Base-by-base conservation (phyloP, 345 rosid species). In the Eucalyptus marginata region DNA sequence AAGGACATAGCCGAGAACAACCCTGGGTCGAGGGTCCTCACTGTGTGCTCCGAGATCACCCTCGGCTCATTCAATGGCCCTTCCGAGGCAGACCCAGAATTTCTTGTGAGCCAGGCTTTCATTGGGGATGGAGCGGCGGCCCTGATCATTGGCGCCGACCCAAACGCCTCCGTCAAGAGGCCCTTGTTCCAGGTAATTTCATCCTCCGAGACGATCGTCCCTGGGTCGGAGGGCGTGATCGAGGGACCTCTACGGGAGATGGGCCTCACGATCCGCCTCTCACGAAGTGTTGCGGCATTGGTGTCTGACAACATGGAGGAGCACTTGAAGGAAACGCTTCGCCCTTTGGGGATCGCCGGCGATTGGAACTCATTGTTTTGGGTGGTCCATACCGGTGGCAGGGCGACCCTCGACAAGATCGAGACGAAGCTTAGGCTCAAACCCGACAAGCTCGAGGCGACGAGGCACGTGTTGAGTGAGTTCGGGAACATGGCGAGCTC, bases 1-100 rank as follows among this genome's bases (percentile, higher is more conserved):
- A 91, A 91, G 87, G 92, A 91, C 88, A 87, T 91, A 29, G 88
- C 89, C 29, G 88, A 91, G 86, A 91, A 89, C 90, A 91, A 89
- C 40, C 50, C 79, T 10, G 81, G 92, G 27, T 64, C 92, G 17
- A 86, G 88, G 8, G 24, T 91, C 47, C 92, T 91, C 13, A 68
- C 88, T 2, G 91, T 89, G 44, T 88, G 89, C 88, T 83, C 86
- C 7, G 92, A 89, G 40, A 86, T 88, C 24, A 88, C 87, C 22
- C 49, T 66, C 18, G 88, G 86, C 17, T 33, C 59, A 33, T 91
- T 91, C 87, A 87, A 47, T 10, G 89, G 58, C 44, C 92, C 92
- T 2, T 86, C 76, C 4, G 89, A 91, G 16, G 58, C 49, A 8
- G 31, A 58, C 46, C 17, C 79, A 5, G 88, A 83, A 18, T 64